These are phyloP conservation scores for Atractiella rhizophila DNA, from an alignment of 768 basidiomycete genomes.

Conservation along the genomic window DNA sequence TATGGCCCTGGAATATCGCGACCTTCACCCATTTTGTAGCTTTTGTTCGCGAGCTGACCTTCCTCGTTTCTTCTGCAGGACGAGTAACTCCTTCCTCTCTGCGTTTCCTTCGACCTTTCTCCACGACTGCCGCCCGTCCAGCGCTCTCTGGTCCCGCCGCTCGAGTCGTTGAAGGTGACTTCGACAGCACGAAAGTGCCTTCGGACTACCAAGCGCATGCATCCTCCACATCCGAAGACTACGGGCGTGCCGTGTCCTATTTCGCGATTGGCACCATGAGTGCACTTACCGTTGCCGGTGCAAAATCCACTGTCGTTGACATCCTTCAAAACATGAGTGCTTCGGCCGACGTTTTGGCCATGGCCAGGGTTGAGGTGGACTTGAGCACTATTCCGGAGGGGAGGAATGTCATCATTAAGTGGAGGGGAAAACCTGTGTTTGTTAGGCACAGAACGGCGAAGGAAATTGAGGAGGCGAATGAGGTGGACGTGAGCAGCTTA, in stretches of 20 bases:
- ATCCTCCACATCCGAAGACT: slow-evolving; percentile 30
- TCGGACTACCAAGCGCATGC: slow-evolving; percentile 70
- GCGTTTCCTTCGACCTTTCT: slow-evolving; percentile 4
- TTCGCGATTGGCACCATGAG: slow-evolving; percentile 42
- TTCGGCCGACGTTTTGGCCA: slow-evolving; percentile 86
- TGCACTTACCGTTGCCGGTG: slow-evolving; percentile 73
- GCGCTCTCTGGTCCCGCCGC: background rate
- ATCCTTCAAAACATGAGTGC: slow-evolving; percentile 91
- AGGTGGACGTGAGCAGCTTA: slow-evolving; percentile 54
- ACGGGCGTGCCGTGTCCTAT: slow-evolving; percentile 24
- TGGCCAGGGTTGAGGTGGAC: slow-evolving; percentile 93
- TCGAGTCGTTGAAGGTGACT: slow-evolving; percentile 1
- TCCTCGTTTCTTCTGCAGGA: too few species aligned
- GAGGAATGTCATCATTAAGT: slow-evolving; percentile 90
- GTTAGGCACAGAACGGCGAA: slow-evolving; percentile 76
- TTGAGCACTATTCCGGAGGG: slow-evolving; percentile 62
- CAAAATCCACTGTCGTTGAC: slow-evolving; percentile 78
- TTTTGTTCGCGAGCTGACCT: too few species aligned
- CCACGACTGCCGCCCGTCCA: slow-evolving; percentile 1
- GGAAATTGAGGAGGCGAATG: slow-evolving; percentile 82
- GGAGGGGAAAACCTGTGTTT: slow-evolving; percentile 99
- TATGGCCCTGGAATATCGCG: too few species aligned
- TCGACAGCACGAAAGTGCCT: slow-evolving; percentile 40
- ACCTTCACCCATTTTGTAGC: too few species aligned
- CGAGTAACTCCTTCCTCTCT: background rate